Evolutionary conservation across 306 rosid genomes (phyloP).

Genomic region (Cicer bijugum): DNA sequence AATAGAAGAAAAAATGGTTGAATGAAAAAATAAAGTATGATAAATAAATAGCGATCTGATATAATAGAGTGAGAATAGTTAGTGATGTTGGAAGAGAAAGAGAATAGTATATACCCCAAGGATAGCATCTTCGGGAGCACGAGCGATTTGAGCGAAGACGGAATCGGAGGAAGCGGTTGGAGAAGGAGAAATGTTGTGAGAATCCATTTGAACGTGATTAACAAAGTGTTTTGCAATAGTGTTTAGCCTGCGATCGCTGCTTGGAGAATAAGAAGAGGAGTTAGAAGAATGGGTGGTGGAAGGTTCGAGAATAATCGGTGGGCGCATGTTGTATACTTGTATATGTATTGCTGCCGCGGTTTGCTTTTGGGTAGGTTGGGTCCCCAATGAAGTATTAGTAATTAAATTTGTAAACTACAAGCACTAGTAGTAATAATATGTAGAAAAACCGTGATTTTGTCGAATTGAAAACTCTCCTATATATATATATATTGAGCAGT

Average conservation of each 20-base stretch:
- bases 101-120: constrained; percentile 67
- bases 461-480: too few relatives aligned
- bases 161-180: constrained; percentile 66
- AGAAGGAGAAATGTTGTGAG: constrained; percentile 58
- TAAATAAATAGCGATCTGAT: constrained; percentile 4
- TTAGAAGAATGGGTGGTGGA: constrained; percentile 7
- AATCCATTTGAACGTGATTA: constrained; percentile 52
- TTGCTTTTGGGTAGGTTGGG: not conserved
- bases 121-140: constrained; percentile 96
- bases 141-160: constrained; percentile 80
- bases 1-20: not conserved
- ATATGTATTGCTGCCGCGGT: not conserved
- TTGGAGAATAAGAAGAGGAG: constrained; percentile 32
- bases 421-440: too few relatives aligned
- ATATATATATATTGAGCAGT: too few relatives aligned
- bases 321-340: constrained; percentile 63
- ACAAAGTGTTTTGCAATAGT: constrained; percentile 61
- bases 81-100: not conserved
- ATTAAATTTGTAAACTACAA: not conserved
- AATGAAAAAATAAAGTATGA: not conserved
- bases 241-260: constrained; percentile 72
- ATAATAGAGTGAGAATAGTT: too few relatives aligned
- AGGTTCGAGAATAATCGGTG: constrained; percentile 50
- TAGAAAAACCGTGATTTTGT: not conserved
- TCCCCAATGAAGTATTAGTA: not conserved